Evolutionary conservation across 2,329 filamentous ascomycete species (phyloP), one percentile per base, ranked within the genome.

Genomic region (Aspergillus caelatus): DNA sequence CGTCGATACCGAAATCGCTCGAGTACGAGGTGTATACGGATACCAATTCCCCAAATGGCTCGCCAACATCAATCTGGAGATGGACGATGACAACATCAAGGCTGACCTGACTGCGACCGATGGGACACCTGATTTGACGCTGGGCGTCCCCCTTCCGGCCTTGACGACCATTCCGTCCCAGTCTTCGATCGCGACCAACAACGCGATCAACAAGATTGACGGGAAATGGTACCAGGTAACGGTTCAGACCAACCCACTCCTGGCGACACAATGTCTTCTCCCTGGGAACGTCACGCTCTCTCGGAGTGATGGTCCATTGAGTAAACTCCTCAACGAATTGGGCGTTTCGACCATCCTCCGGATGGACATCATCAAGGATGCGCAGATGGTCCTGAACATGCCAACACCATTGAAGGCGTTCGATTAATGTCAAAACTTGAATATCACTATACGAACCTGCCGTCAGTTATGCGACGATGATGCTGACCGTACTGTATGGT

Each of bases 21-120:
- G 52, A 32, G 26, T 55, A 21, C 52, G 52, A 55, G 52, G 52
- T 55, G 52, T 55, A 55, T 55, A 55, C 4, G 52, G 52, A 21
- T 55, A 55, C 30, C 52, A 55, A 23, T 36, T 55, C n/a, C 52
- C 52, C 19, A 55, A 55, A 55, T 55, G 52, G 52, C 52, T 55
- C n/a, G 52, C 52, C 30, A 55, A 55, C 52, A 55, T 55, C 52
- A 55, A 12, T 12, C 14, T 55, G 52, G 52, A 55, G 36, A 55
- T 55, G 52, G 52, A 55, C 30, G 52, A 55, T 14, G 19, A 55
- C 14, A 32, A 23, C n/a, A 55, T 55, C 52, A 55, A 55, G 36
- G 52, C 52, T 11, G 30, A 23, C 19, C n/a, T 55, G 19, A 36
- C 52, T n/a, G 52, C 52, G 23, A 55, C 52, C 11, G 52, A 55